phyloP scores from a whole-genome alignment of 495 filamentous ascomycete species.

The Aspergillus panamensis region DNA sequence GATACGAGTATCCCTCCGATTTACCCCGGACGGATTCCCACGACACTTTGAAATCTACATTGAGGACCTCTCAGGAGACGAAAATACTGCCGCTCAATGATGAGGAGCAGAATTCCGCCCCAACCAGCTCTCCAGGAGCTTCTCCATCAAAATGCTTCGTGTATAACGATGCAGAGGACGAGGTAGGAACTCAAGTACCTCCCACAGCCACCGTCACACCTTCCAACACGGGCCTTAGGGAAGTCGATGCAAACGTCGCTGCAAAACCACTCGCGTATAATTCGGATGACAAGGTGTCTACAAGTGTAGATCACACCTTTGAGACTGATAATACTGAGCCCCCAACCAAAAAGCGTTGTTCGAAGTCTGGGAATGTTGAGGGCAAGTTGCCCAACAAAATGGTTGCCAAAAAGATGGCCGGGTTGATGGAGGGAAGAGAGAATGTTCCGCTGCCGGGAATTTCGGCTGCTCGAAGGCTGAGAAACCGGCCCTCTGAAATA shows the following conservation, averaged over 20 bases:
- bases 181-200: conserved; percentile 39
- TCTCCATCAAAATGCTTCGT: conserved; percentile 42
- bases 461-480: conserved; percentile 26
- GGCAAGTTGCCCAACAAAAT: conserved; percentile 43
- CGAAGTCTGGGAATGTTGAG: conserved; percentile 34
- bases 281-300: conserved; percentile 18
- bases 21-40: conserved; percentile 76
- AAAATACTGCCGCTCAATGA: conserved; percentile 35
- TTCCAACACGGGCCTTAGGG: conserved; percentile 51
- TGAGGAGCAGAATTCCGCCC: conserved; percentile 25
- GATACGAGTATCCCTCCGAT: conserved; percentile 69
- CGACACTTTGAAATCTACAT: conserved; percentile 59
- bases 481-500: conserved; percentile 26
- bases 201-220: conserved; percentile 33
- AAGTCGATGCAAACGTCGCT: conserved; percentile 53
- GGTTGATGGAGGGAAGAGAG: conserved; percentile 56
- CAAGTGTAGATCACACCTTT: conserved; percentile 19
- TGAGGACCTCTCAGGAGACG: conserved; percentile 46
- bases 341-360: conserved; percentile 52
- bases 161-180: conserved; percentile 43
- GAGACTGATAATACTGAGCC: conserved; percentile 43
- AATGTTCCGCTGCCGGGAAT: conserved; percentile 50
- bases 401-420: conserved; percentile 42
- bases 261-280: conserved; percentile 36
- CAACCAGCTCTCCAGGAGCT: conserved; percentile 25